Percentiles rank a stretch among this genome's conserved stretches.
These are phyloP conservation scores for Naganishia cerealis DNA, from an alignment of 1,284 basidiomycete genomes.

Conservation along the genomic window DNA sequence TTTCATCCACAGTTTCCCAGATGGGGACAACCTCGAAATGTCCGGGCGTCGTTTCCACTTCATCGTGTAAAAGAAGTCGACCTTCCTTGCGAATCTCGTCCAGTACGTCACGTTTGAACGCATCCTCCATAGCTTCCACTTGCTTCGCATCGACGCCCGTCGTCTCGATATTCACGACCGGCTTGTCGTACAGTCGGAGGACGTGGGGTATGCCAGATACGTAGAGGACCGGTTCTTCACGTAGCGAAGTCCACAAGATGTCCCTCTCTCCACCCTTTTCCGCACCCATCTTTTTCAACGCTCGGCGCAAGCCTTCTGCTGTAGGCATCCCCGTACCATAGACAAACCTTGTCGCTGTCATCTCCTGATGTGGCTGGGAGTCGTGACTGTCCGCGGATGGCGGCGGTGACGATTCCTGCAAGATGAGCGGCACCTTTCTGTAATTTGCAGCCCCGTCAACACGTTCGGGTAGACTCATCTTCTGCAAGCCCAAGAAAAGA, in stretches of 20 bases:
- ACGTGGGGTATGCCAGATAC: constrained; percentile 62
- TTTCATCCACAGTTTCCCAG: constrained; percentile 81
- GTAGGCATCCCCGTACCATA: constrained; percentile 71
- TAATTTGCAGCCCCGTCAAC: constrained; percentile 93
- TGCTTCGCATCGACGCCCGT: constrained; percentile 90
- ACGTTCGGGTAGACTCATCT: constrained; percentile 88
- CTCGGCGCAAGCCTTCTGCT: constrained; percentile 68
- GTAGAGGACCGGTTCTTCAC: constrained; percentile 94
- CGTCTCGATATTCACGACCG: constrained; percentile 88
- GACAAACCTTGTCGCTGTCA: constrained; percentile 55
- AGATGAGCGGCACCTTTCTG: constrained; percentile 70
- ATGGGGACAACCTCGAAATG: constrained; percentile 79
- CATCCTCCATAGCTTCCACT: constrained; percentile 89
- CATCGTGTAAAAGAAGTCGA: constrained; percentile 88
- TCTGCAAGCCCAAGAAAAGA: constrained; percentile 91
- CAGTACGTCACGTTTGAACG: constrained; percentile 85
- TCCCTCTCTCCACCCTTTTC: constrained; percentile 68
- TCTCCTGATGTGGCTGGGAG: constrained; percentile 40
- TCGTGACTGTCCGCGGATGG: constrained; percentile 54
- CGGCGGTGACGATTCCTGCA: constrained; percentile 48
- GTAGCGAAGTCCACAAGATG: constrained; percentile 85
- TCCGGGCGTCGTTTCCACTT: constrained; percentile 88
- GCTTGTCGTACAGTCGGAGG: constrained; percentile 82
- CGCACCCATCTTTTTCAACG: constrained; percentile 77
- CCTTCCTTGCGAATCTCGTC: constrained; percentile 73